Conservation (phyloP, 108 stramenopile genomes). For the Bacterosira constricta region DNA sequence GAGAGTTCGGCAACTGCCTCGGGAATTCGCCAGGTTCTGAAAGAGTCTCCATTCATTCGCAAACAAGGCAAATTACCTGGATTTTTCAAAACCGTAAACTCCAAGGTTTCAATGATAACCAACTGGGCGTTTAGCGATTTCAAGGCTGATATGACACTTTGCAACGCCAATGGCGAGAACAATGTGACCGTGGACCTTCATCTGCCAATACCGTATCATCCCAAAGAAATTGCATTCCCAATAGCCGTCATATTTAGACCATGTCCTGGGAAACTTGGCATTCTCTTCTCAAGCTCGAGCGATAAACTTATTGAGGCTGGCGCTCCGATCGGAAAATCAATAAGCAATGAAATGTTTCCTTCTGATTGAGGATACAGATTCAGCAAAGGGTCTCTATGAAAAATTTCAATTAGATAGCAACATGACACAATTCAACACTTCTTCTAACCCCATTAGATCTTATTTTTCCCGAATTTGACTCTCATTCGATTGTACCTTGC, state of each 20-base stretch:
- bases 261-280: conserved; percentile 1
- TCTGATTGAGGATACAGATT: neutral
- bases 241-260: conserved; percentile 16
- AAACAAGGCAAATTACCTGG: conserved; percentile 2
- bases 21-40: neutral
- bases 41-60: conserved; percentile 1
- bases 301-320: conserved; percentile 8
- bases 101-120: conserved; percentile 10
- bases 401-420: neutral
- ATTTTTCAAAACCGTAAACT: conserved; percentile 1
- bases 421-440: too few relatives aligned
- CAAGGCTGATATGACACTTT: conserved; percentile 21
- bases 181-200: conserved; percentile 1
- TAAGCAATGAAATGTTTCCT: conserved; percentile 23
- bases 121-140: conserved; percentile 17
- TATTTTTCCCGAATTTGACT: too few relatives aligned
- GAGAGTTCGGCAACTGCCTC: neutral
- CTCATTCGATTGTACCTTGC: too few relatives aligned
- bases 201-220: conserved; percentile 1
- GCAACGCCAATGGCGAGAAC: neutral
- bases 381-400: neutral
- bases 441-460: too few relatives aligned
- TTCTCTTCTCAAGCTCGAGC: neutral
- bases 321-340: conserved; percentile 11
- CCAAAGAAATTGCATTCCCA: conserved; percentile 24